These are phyloP conservation scores for Oryza glumipatula DNA, from an alignment of 176 grass and related monocot genomes.

Conservation along the genomic window DNA sequence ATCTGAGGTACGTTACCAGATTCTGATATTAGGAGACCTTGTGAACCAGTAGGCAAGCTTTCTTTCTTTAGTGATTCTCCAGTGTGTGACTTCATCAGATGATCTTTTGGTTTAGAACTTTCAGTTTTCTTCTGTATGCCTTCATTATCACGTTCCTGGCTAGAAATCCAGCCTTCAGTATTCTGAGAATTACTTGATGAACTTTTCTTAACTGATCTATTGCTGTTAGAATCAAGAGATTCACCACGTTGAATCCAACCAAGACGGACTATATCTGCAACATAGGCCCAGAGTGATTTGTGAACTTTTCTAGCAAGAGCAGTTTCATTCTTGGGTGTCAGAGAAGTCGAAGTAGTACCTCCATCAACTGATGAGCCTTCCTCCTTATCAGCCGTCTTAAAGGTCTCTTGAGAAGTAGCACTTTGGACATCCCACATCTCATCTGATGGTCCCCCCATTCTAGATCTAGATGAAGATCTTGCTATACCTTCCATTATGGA, in stretches of 20 bases:
- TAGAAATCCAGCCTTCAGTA: constrained; percentile 83
- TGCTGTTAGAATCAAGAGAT: constrained; percentile 52
- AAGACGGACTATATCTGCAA: constrained; percentile 89
- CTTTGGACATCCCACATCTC: constrained; percentile 69
- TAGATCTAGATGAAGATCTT: constrained; percentile 60
- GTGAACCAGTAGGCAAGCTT: constrained; percentile 10
- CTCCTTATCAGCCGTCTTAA: constrained; percentile 51
- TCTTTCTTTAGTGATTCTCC: constrained; percentile 39
- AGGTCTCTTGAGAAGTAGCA: constrained; percentile 66
- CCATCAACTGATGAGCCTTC: constrained; percentile 47
- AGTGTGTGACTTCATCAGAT: constrained; percentile 36
- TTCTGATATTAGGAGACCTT: constrained; percentile 41
- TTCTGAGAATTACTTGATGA: constrained; percentile 78
- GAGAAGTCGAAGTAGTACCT: constrained; percentile 45
- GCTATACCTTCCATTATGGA: constrained; percentile 46
- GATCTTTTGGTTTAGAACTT: constrained; percentile 35
- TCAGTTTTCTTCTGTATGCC: constrained; percentile 50
- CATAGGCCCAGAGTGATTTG: constrained; percentile 83
- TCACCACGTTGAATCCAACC: constrained; percentile 68
- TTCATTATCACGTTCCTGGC: constrained; percentile 63
- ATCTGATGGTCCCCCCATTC: constrained; percentile 72
- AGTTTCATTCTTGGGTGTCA: constrained; percentile 62
- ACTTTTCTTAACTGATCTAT: constrained; percentile 72
- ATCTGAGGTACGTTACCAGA: constrained; percentile 21
- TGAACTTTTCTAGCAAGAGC: constrained; percentile 57